Base-by-base conservation (phyloP, 75 land plant species). In the Pinus albicaulis region DNA sequence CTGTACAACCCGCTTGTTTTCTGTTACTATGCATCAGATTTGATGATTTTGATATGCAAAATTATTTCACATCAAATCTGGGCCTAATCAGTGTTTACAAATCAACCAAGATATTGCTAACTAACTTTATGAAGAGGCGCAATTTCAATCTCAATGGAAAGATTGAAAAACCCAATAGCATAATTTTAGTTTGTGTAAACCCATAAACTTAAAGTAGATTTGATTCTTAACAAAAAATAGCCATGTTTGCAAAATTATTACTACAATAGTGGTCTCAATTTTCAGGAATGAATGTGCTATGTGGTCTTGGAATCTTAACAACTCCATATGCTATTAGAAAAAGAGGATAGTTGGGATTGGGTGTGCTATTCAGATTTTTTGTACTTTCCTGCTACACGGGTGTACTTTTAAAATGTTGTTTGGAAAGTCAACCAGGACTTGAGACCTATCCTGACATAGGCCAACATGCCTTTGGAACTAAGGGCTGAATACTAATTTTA, bases 391-490 rank as follows among this genome's bases (percentile, higher is more conserved):
- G 80, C 48, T 94, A 92, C 82, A 94, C 97, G 17, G 92, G 97
- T 6, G 41, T 88, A 13, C 85, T 91, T 3, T 73, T 94, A 34
- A 82, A 88, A 12, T 1, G 74, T 44, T 94, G 97, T 77, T 71
- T 94, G 59, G 92, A 94, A 31, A 89, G 90, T 72, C 65, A 66
- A 59, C 83, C 86, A 12, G 92, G 88, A 3, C 84, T 94, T 2
- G 88, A 82, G 73, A 94, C 97, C 16, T 94, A 89, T 75, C 94
- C 94, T 14, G 94, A 94, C 59, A 89, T 94, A 59, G 94, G 94
- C 48, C 89, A 89, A n/a, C n/a, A n/a, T n/a, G n/a, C n/a, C n/a
- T n/a, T n/a, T n/a, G n/a, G n/a, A n/a, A n/a, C n/a, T n/a, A n/a
- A n/a, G n/a, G n/a, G n/a, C n/a, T n/a, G n/a, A n/a, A n/a, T n/a